A percentile compares a stretch with the other conserved stretches of the same genome.
phyloP scores from a whole-genome alignment of 1,139 yeast genomes.

The Suhomyces bribrorum region DNA sequence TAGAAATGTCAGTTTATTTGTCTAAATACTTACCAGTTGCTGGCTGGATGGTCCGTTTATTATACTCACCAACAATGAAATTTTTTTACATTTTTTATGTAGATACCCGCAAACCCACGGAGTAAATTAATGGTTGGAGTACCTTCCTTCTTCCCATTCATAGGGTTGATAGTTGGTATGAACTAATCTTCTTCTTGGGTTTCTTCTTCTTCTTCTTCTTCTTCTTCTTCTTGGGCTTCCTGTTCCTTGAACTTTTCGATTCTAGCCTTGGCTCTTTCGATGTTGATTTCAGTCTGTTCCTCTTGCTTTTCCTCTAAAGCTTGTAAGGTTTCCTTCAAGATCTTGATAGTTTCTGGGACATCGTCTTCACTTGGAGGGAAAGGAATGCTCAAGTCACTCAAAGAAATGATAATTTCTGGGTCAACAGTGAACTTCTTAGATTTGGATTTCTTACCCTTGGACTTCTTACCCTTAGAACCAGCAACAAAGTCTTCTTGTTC shows the following conservation, averaged over 20 bases:
- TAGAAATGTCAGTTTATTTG: no score
- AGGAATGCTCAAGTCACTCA: conserved; percentile 74
- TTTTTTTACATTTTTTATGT: no score
- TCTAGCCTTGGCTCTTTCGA: conserved; percentile 74
- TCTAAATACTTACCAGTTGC: background rate
- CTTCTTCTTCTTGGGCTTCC: conserved; percentile 30
- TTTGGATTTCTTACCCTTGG: conserved; percentile 47
- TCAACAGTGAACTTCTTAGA: conserved; percentile 65
- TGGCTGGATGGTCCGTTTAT: background rate
- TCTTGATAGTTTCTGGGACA: conserved; percentile 62
- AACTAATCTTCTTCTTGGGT: conserved; percentile 14
- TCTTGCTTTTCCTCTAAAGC: conserved; percentile 76
- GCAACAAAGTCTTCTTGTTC: conserved; percentile 61
- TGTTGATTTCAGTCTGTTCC: conserved; percentile 74
- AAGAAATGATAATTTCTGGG: conserved; percentile 75
- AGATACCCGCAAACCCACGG: no score
- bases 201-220: conserved; percentile 23
- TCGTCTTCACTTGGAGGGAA: conserved; percentile 82
- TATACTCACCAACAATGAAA: background rate
- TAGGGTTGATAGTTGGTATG: background rate
- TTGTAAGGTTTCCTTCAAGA: conserved; percentile 72
- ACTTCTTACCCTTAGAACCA: conserved; percentile 46
- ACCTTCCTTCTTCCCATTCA: no score
- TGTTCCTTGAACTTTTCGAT: conserved; percentile 62
- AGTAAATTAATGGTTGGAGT: no score